A percentile compares a stretch with the other conserved stretches of the same genome.
Conservation (phyloP, 129 eudicot genomes). For the Chrysanthemum makinoi region DNA sequence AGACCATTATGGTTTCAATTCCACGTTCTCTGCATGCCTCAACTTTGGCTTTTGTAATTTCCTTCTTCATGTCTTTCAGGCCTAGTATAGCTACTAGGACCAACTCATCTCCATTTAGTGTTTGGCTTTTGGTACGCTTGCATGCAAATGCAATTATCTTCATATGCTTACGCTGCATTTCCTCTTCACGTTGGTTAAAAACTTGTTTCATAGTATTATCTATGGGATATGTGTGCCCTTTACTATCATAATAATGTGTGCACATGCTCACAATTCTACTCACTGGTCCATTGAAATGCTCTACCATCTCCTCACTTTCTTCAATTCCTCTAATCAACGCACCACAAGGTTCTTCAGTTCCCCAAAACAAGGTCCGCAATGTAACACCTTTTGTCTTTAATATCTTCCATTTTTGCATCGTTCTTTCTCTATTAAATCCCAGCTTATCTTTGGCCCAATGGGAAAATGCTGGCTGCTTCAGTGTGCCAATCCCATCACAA, state of each 20-base stretch:
- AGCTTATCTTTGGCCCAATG: conserved; percentile 15
- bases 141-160: conserved; percentile 30
- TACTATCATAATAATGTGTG: conserved; percentile 28
- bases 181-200: not conserved
- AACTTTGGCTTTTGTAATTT: conserved; percentile 17
- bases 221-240: conserved; percentile 23
- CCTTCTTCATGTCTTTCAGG: conserved; percentile 11
- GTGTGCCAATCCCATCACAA: conserved; percentile 37
- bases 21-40: conserved; percentile 7
- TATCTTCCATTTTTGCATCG: not conserved
- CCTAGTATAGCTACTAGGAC: conserved; percentile 31
- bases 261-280: conserved; percentile 18
- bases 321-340: not conserved
- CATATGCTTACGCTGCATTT: conserved; percentile 12
- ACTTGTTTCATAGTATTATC: conserved; percentile 1
- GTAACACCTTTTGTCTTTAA: too few species aligned
- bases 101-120: conserved; percentile 16
- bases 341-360: too few species aligned
- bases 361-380: too few species aligned
- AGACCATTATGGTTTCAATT: conserved; percentile 29
- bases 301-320: conserved; percentile 1
- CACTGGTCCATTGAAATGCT: conserved; percentile 25
- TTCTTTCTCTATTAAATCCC: conserved; percentile 20
- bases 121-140: not conserved
- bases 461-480: not conserved